phyloP scores from a whole-genome alignment of 2,329 filamentous ascomycete species.

The Cryphonectria japonica region DNA sequence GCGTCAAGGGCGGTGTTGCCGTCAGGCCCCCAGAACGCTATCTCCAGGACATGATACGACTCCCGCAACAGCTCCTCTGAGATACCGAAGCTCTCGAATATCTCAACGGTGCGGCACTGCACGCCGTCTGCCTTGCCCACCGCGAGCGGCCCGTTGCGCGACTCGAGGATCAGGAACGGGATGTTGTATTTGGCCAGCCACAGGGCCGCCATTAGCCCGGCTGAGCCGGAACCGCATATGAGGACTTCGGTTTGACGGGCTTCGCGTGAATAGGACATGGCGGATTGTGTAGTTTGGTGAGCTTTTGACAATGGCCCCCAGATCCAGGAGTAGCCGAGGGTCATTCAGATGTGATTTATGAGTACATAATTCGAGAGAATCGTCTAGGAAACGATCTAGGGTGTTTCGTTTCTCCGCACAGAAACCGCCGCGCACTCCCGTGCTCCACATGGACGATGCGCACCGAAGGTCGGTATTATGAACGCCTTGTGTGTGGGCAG shows the following conservation, averaged over 20 bases:
- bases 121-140: conserved; percentile 68
- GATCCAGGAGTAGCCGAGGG: neutral
- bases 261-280: neutral
- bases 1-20: conserved; percentile 13
- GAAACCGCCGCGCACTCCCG: neutral
- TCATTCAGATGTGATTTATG: neutral
- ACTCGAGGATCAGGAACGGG: conserved; percentile 61
- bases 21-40: conserved; percentile 57
- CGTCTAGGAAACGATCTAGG: neutral
- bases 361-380: neutral
- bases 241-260: conserved; percentile 51
- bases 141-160: conserved; percentile 55
- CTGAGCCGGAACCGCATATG: conserved; percentile 64
- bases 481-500: neutral
- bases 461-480: neutral
- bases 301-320: neutral
- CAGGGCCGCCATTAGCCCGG: conserved; percentile 62
- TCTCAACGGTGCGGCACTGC: conserved; percentile 63
- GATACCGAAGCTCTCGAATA: conserved; percentile 63
- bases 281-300: neutral
- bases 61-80: conserved; percentile 58
- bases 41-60: conserved; percentile 61
- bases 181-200: conserved; percentile 65
- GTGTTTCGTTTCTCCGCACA: neutral
- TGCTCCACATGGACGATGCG: neutral